Evolutionary conservation across 2,329 filamentous ascomycete genomes (phyloP).

Genomic region (Xylariaceae sp.): DNA sequence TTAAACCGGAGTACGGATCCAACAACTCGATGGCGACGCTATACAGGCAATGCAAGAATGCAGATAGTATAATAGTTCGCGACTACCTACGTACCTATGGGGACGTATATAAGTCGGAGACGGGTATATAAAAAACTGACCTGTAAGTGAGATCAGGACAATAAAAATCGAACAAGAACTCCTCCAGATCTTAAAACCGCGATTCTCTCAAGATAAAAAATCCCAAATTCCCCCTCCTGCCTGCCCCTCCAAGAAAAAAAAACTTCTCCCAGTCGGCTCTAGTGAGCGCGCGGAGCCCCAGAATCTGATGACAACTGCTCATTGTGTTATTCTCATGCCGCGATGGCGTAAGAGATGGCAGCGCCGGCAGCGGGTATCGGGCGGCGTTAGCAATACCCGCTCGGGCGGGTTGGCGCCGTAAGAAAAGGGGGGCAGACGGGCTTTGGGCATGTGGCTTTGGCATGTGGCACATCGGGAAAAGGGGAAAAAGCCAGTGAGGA

Average conservation of each 20-base stretch:
- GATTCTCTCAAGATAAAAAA: conserved; percentile 3
- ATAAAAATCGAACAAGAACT: not conserved
- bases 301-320: conserved; percentile 12
- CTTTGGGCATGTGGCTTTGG: not conserved
- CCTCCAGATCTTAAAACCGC: not conserved
- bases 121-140: conserved; percentile 5
- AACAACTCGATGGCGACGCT: not conserved
- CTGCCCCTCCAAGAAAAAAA: conserved; percentile 3
- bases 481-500: not conserved
- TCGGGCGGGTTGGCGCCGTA: conserved; percentile 17
- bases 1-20: conserved; percentile 10
- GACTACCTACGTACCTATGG: no score
- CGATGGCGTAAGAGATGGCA: conserved; percentile 19
- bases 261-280: conserved; percentile 19
- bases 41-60: not conserved
- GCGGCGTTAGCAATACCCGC: conserved; percentile 9
- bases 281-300: conserved; percentile 21
- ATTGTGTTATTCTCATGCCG: conserved; percentile 22
- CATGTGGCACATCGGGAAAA: not conserved
- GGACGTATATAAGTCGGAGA: no score
- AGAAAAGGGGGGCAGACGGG: conserved; percentile 10
- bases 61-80: no score
- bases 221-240: not conserved
- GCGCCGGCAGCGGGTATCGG: conserved; percentile 22
- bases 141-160: not conserved